These are phyloP conservation scores for Puccinia triticina DNA, from an alignment of 1,284 basidiomycete species.

Conservation along the genomic window DNA sequence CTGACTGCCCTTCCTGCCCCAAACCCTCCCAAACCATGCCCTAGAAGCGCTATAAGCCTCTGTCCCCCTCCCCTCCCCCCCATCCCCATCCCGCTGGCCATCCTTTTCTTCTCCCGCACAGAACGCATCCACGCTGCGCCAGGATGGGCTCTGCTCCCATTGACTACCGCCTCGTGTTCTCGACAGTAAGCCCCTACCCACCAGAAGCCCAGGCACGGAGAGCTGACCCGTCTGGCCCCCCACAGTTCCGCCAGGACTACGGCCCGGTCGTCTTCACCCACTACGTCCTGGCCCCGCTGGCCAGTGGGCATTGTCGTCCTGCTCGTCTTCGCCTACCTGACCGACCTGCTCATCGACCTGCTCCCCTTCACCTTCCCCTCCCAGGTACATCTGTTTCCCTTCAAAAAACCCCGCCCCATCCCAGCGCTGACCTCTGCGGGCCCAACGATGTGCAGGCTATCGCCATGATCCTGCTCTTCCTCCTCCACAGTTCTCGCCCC, in stretches of 20 bases:
- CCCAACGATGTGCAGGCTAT: slow-evolving; percentile 33
- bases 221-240: background rate
- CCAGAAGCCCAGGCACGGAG: too few relatives aligned
- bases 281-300: slow-evolving; percentile 42
- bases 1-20: too few relatives aligned
- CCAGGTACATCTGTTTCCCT: slow-evolving; percentile 4
- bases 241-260: slow-evolving; percentile 25
- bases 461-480: slow-evolving; percentile 28
- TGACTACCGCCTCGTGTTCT: slow-evolving; percentile 6
- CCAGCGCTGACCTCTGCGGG: too few relatives aligned
- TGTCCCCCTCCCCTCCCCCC: too few relatives aligned
- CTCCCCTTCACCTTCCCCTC: slow-evolving; percentile 50
- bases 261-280: slow-evolving; percentile 16
- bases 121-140: too few relatives aligned
- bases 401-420: background rate
- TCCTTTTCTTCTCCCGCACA: too few relatives aligned
- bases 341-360: slow-evolving; percentile 27
- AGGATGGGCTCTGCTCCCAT: slow-evolving; percentile 23
- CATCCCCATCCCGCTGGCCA: too few relatives aligned
- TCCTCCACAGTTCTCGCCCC: slow-evolving; percentile 6
- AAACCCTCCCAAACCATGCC: too few relatives aligned
- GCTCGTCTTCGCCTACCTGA: slow-evolving; percentile 39
- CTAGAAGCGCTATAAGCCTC: too few relatives aligned
- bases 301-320: slow-evolving; percentile 29
- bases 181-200: background rate